Base-by-base conservation (phyloP, 1,284 basidiomycete genomes). In the Ceratobasidium theobromae region DNA sequence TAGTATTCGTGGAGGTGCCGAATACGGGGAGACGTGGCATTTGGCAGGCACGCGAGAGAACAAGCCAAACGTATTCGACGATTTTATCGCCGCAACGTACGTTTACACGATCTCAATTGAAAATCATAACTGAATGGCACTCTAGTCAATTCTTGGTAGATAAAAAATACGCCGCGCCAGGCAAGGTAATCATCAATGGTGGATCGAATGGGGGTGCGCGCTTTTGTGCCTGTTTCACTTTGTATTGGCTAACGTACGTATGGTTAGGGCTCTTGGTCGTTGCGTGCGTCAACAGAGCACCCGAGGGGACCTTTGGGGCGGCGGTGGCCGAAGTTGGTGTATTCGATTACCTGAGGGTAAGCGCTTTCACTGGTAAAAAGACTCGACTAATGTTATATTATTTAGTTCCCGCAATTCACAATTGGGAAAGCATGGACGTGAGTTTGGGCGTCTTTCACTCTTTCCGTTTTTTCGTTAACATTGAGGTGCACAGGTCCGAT, bases 21-120 rank as follows among this genome's bases (percentile, higher is more conserved):
- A 95, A 74, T 93, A 91, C 70, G 92, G 92, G 12, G 88, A 92
- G 73, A 83, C 86, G 16, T 92, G 89, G 89, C 89, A 92, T 73
- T 72, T 82, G 40, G 88, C 82, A n/a, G 90, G 88, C 1, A 86
- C 79, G 27, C 80, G 79, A 67, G 88, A 90, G 68, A 80, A 81
- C 67, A 91, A 91, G 81, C 38, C 68, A 66, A 91, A 92, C 68
- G 87, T 86, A 43, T 93, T 91, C 73, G 81, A 93, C 72, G 91
- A 94, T 73, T 90, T 91, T 74, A 86, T 89, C 68, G 84, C 88
- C 1, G 92, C 90, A 6, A 86, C 86, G 86, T 89, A 77, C 71
- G 84, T 77, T 35, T 46, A 38, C 25, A 12, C n/a, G 2, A 32
- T 53, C 33, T 57, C 40, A 23, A 52, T 12, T 33, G 38, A 16